Evolutionary conservation across 2,329 filamentous ascomycete species (phyloP).

Genomic region (Exophiala calicioides): DNA sequence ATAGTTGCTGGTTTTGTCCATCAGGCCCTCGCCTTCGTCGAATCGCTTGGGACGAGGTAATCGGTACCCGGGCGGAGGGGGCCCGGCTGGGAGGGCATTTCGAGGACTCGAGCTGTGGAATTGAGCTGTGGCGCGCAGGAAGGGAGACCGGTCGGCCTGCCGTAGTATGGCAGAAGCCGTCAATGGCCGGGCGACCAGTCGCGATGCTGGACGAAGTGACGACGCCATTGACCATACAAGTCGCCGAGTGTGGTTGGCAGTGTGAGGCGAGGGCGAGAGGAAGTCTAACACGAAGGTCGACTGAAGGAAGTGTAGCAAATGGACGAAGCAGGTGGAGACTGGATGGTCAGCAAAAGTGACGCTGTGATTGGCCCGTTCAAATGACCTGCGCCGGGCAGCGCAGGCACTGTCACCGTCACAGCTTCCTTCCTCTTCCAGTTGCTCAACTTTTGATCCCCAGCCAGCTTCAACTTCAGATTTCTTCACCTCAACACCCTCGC

Average conservation of each 20-base stretch:
- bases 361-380: conserved; percentile 13
- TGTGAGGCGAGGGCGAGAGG: conserved; percentile 26
- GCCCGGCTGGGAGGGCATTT: conserved; percentile 68
- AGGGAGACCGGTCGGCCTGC: conserved; percentile 33
- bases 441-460: too few species aligned
- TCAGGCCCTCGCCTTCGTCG: conserved; percentile 76
- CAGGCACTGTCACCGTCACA: too few species aligned
- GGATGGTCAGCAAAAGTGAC: neutral
- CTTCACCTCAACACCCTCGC: conserved; percentile 25
- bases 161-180: conserved; percentile 34
- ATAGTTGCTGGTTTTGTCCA: conserved; percentile 87
- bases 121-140: conserved; percentile 54
- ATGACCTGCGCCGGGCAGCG: conserved; percentile 3
- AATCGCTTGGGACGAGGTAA: conserved; percentile 71
- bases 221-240: conserved; percentile 44
- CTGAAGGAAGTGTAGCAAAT: too few species aligned
- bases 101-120: conserved; percentile 66
- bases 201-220: conserved; percentile 43
- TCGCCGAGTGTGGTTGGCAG: conserved; percentile 25
- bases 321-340: too few species aligned
- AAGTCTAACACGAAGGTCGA: conserved; percentile 37
- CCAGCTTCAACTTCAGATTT: too few species aligned
- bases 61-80: conserved; percentile 79
- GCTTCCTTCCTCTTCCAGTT: conserved; percentile 10
- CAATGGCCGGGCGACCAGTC: conserved; percentile 46